These are phyloP conservation scores for Debaryomycetaceae sp. DNA, from an alignment of 1,139 yeast genomes.

Conservation along the genomic window DNA sequence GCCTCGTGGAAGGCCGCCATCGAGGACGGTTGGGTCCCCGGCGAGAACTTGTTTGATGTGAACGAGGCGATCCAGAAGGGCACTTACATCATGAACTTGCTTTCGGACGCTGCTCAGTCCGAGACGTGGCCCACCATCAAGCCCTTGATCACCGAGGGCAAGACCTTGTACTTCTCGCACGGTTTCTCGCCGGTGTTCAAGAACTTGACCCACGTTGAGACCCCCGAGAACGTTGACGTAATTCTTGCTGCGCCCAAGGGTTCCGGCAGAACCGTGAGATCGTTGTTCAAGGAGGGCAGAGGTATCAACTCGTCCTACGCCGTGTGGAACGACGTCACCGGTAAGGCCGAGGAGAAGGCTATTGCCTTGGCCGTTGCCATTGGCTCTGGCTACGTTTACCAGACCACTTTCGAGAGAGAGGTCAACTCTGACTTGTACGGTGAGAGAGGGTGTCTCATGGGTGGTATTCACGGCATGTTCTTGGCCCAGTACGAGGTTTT, in stretches of 20 bases:
- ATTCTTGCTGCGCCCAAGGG: conserved; percentile 99
- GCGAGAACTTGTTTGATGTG: conserved; percentile 94
- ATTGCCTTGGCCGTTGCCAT: conserved; percentile 98
- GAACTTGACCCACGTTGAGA: conserved; percentile 92
- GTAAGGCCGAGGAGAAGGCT: conserved; percentile 99
- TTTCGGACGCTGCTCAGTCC: conserved; percentile 99
- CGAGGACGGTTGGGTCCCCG: conserved; percentile 99
- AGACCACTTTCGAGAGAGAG: conserved; percentile 98
- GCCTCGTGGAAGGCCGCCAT: conserved; percentile 99
- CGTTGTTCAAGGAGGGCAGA: conserved; percentile 99
- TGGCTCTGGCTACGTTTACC: conserved; percentile 99
- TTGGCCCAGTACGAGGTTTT: conserved; percentile 99
- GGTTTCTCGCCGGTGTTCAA: conserved; percentile 99
- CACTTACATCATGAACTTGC: conserved; percentile 93
- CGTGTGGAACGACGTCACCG: conserved; percentile 98
- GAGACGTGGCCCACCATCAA: conserved; percentile 89
- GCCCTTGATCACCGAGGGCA: conserved; percentile 93
- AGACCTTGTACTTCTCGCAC: conserved; percentile 98
- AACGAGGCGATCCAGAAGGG: conserved; percentile 89
- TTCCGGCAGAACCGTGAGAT: conserved; percentile 99
- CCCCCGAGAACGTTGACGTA: conserved; percentile 93
- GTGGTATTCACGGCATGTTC: conserved; percentile 99
- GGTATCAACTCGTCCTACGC: conserved; percentile 99
- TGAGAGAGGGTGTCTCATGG: conserved; percentile 99
- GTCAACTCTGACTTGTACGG: conserved; percentile 99